Percentiles rank a stretch among this genome's conserved stretches.
Conservation (phyloP, 1,284 basidiomycete genomes). For the Cronartium quercuum region DNA sequence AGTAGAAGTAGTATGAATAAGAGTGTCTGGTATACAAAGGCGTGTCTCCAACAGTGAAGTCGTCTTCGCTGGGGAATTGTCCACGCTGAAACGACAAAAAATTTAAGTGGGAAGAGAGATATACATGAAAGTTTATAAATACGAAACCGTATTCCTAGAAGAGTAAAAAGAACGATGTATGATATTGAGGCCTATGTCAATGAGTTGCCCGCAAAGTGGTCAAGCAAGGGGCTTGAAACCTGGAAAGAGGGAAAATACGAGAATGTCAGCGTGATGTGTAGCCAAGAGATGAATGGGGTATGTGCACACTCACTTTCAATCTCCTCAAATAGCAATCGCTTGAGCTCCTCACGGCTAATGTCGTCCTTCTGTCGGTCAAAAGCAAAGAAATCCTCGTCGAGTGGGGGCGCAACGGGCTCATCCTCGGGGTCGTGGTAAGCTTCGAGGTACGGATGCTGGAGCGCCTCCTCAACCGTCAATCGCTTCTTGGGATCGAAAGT, state of each 20-base stretch:
- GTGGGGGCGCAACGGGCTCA: constrained; percentile 80
- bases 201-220: no score
- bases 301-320: constrained; percentile 17
- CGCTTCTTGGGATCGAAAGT: constrained; percentile 81
- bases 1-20: no score
- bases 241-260: not conserved
- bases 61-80: no score
- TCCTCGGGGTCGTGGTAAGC: constrained; percentile 57
- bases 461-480: constrained; percentile 81
- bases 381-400: constrained; percentile 85
- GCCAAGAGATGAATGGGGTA: not conserved
- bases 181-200: no score
- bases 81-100: no score
- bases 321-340: constrained; percentile 47
- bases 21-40: no score
- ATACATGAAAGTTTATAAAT: not conserved
- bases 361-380: constrained; percentile 92
- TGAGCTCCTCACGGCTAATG: constrained; percentile 75
- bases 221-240: not conserved
- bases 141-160: no score
- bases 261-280: not conserved
- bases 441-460: constrained; percentile 82
- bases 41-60: no score
- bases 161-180: no score
- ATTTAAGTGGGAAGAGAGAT: not conserved